Evolutionary conservation across 768 basidiomycete genomes (phyloP).

Genomic region (Boletus tomentosulus): DNA sequence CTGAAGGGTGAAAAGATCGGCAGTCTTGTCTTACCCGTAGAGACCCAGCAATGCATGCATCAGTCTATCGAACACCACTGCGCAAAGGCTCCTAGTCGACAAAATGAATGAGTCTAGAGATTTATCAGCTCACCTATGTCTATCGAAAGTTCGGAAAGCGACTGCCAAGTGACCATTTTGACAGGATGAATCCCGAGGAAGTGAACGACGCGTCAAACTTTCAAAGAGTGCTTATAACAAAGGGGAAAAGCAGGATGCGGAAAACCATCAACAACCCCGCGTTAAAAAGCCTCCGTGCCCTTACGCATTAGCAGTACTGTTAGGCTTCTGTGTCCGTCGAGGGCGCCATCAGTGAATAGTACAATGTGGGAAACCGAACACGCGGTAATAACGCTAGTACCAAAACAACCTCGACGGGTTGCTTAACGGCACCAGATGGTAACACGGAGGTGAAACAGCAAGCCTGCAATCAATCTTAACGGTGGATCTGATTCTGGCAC

Average conservation of each 20-base stretch:
- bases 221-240: background rate
- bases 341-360: conserved; percentile 1
- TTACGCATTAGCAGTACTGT: conserved; percentile 1
- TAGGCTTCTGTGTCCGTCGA: conserved; percentile 15
- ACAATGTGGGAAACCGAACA: conserved; percentile 13
- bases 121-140: conserved; percentile 33
- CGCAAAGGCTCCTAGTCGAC: background rate
- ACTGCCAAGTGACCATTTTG: conserved; percentile 41
- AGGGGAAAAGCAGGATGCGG: background rate
- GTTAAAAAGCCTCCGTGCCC: conserved; percentile 11
- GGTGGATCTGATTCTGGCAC: background rate
- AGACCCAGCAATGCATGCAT: conserved; percentile 44
- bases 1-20: background rate
- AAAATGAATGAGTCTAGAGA: background rate
- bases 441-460: conserved; percentile 9
- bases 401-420: conserved; percentile 8
- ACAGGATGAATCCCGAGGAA: background rate
- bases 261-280: background rate
- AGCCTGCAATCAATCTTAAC: conserved; percentile 6
- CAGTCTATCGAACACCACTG: conserved; percentile 38
- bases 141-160: conserved; percentile 32
- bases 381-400: conserved; percentile 8
- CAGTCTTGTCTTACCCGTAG: conserved; percentile 36
- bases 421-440: conserved; percentile 16
- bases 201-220: background rate